Evolutionary conservation across 2,329 filamentous ascomycete genomes (phyloP), one percentile per base, ranked within the genome.

Genomic region (Diaporthe citriasiana): DNA sequence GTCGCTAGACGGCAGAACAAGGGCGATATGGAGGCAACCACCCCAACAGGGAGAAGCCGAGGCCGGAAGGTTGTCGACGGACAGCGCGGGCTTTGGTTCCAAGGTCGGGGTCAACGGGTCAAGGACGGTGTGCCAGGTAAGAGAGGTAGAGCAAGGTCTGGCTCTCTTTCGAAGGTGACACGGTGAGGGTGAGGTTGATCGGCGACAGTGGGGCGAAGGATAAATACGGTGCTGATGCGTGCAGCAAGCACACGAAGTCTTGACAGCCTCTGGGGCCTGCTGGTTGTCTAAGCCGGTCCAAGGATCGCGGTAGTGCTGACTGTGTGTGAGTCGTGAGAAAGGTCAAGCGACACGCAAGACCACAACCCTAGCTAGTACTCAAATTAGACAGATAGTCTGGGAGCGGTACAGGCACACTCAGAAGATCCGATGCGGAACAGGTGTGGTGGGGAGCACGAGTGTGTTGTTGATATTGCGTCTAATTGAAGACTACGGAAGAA

Each of bases 241-340:
- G 35, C 45, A 71, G 45, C 25, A 53, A 51, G 47, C 70, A 53
- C 38, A 33, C 45, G 27, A 51, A 51, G 56, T 17, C 4, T 45
- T 47, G 69, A n/a, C 30, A 72, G 69, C 65, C 35, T 65, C 42
- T 57, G 63, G 42, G 45, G 47, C 19, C 38, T 57, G 56, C 33
- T 42, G 25, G 70, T 25, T 57, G 65, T 66, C 50, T 40, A 73
- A 73, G 40, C 59, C 55, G 40, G 45, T 51, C 73, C 73, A 73
- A 59, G 53, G 33, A 51, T 66, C 42, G 53, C 35, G 55, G 57
- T 73, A 75, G 73, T 73, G 73, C 73, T 73, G 73, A 74, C 73
- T 40, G 57, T 68, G 42, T 66, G 63, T 25, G 47, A 56, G 30
- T 60, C 22, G 30, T 57, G 56, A 38, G 66, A 22, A 71, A 40